A percentile compares a stretch with the other conserved stretches of the same genome.
phyloP scores from a whole-genome alignment of 2,329 filamentous ascomycete genomes.

The Hymenoscyphus occultus region DNA sequence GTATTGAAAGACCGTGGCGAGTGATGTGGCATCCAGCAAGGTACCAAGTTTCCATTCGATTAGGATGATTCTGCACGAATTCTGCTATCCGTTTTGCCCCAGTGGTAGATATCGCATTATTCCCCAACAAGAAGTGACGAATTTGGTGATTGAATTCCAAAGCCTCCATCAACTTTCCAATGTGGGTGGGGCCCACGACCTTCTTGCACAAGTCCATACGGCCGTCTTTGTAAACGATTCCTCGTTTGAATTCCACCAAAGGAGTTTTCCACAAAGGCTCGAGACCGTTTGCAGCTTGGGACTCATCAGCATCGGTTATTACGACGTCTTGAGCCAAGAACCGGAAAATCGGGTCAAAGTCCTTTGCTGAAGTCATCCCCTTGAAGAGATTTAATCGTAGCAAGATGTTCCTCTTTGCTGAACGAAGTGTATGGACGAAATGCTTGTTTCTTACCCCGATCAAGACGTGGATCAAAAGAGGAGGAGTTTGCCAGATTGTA shows the following conservation, averaged over 20 bases:
- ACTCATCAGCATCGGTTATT: constrained; percentile 9
- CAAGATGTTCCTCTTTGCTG: constrained; percentile 12
- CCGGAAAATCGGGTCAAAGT: constrained; percentile 21
- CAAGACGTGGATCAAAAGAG: background rate
- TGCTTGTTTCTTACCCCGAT: background rate
- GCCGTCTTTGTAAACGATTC: constrained; percentile 47
- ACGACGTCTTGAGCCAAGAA: constrained; percentile 17
- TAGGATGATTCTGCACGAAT: constrained; percentile 46
- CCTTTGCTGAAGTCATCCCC: constrained; percentile 10
- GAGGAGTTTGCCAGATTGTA: background rate
- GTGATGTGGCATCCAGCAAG: constrained; percentile 54
- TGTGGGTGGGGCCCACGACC: constrained; percentile 51
- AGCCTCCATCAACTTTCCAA: constrained; percentile 48
- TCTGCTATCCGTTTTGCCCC: constrained; percentile 46
- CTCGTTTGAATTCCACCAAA: constrained; percentile 18
- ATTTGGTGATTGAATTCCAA: constrained; percentile 47
- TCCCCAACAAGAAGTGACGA: constrained; percentile 51
- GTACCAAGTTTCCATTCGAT: constrained; percentile 54
- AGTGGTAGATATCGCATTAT: constrained; percentile 51
- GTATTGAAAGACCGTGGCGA: constrained; percentile 39
- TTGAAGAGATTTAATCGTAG: constrained; percentile 3
- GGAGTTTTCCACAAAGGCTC: constrained; percentile 10
- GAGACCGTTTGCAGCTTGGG: constrained; percentile 9
- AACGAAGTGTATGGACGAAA: constrained; percentile 10
- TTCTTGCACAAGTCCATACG: constrained; percentile 56